Conservation (phyloP, 1,139 yeast species). For the Lodderomyces elongisporus region DNA sequence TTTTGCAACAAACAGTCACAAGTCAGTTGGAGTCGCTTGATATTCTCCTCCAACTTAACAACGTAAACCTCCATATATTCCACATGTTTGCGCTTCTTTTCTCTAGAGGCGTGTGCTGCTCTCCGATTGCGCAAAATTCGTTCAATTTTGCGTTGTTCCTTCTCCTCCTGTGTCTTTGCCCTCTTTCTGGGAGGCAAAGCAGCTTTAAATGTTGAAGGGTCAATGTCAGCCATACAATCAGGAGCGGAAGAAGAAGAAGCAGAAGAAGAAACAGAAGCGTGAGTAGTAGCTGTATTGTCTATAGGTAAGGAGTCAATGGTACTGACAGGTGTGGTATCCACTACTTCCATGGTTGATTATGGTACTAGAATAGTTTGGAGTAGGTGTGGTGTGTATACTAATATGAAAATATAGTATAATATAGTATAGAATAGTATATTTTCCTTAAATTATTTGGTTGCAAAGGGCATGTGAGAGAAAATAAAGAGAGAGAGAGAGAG, state of each 20-base stretch:
- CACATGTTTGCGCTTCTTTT: conserved; percentile 89
- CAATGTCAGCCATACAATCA: too few species aligned
- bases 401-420: too few species aligned
- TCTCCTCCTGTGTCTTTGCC: conserved; percentile 94
- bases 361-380: not conserved
- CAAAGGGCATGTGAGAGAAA: too few species aligned
- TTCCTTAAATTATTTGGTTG: too few species aligned
- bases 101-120: conserved; percentile 97
- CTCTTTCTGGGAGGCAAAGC: conserved; percentile 90
- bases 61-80: conserved; percentile 75
- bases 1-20: conserved; percentile 7
- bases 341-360: not conserved
- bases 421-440: too few species aligned
- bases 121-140: conserved; percentile 88
- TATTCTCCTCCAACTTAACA: conserved; percentile 41
- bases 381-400: too few species aligned
- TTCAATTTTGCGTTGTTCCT: conserved; percentile 92
- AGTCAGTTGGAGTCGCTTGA: conserved; percentile 22
- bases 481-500: too few species aligned
- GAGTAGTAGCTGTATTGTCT: conserved; percentile 1
- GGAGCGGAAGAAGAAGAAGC: too few species aligned
- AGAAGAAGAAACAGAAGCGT: too few species aligned
- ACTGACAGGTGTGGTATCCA: not conserved
- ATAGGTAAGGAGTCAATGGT: not conserved
- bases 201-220: conserved; percentile 24